Conservation (phyloP, 1,284 basidiomycete genomes). For the Pyrrhoderma noxium region DNA sequence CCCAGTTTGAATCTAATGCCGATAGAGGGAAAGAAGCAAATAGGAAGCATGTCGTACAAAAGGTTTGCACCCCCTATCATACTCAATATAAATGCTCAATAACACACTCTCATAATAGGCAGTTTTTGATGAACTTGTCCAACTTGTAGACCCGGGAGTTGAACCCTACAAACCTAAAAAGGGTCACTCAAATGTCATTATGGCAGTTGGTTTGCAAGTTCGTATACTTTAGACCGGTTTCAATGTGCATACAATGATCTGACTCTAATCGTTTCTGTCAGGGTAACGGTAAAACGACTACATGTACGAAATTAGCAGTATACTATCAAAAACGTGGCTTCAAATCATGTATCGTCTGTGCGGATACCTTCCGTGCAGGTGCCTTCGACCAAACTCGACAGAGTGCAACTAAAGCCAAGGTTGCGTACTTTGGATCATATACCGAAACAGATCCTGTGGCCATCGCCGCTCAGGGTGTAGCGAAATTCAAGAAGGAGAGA, state of each 20-base stretch:
- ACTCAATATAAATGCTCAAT: not conserved
- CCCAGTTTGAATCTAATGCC: constrained; percentile 59
- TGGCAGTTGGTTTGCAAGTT: constrained; percentile 95
- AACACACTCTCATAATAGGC: constrained; percentile 47
- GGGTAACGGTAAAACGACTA: constrained; percentile 98
- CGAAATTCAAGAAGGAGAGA: constrained; percentile 95
- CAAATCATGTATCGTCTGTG: constrained; percentile 98
- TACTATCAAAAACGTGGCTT: constrained; percentile 97
- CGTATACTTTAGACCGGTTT: constrained; percentile 19
- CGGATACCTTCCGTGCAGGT: constrained; percentile 98
- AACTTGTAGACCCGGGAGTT: constrained; percentile 89
- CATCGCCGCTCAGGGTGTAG: constrained; percentile 90
- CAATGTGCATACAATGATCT: not conserved
- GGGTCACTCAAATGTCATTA: constrained; percentile 91
- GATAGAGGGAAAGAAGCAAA: constrained; percentile 78
- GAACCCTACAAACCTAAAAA: constrained; percentile 97
- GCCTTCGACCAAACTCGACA: constrained; percentile 98
- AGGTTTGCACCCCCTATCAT: constrained; percentile 42
- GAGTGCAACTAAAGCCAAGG: constrained; percentile 95
- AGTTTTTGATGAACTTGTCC: constrained; percentile 94
- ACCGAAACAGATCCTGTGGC: constrained; percentile 97
- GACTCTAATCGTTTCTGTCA: constrained; percentile 28
- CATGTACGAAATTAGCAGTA: constrained; percentile 94
- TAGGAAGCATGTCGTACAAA: constrained; percentile 83
- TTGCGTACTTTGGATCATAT: constrained; percentile 98